Percentiles rank a stretch among this genome's conserved stretches.
Conservation (phyloP, 805 yeast species). For the Pichia thaimueangensis region DNA sequence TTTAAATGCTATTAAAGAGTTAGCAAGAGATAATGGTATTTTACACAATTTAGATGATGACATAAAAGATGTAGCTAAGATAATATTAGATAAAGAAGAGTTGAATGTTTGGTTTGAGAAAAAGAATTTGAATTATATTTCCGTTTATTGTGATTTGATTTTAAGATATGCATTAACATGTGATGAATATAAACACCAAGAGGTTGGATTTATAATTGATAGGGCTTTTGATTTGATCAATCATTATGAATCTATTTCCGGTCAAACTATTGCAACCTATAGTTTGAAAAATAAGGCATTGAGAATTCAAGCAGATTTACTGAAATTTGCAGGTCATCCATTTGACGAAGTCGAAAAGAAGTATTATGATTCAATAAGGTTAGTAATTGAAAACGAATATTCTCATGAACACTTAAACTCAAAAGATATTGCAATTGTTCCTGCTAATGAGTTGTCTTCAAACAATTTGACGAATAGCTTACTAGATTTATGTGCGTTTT, state of each 20-base stretch:
- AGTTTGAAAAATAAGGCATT: conserved; percentile 29
- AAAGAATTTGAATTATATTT: conserved; percentile 29
- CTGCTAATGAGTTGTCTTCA: conserved; percentile 19
- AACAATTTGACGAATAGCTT: conserved; percentile 23
- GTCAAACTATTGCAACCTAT: conserved; percentile 23
- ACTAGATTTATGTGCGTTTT: conserved; percentile 26
- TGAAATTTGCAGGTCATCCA: conserved; percentile 17
- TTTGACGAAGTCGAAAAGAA: conserved; percentile 24
- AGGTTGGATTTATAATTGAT: conserved; percentile 23
- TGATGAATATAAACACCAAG: conserved; percentile 20
- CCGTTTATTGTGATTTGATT: conserved; percentile 33
- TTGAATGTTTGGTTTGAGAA: conserved; percentile 24
- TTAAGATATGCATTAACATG: conserved; percentile 34
- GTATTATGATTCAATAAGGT: conserved; percentile 25
- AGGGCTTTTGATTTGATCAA: conserved; percentile 28
- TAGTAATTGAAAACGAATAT: conserved; percentile 24
- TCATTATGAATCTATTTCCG: conserved; percentile 21
- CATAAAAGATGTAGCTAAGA: conserved; percentile 17
- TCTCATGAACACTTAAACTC: conserved; percentile 8
- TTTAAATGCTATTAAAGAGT: conserved; percentile 24
- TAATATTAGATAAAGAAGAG: conserved; percentile 17
- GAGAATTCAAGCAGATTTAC: conserved; percentile 33
- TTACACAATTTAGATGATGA: conserved; percentile 13
- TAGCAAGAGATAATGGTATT: conserved; percentile 28
- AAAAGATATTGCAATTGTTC: conserved; percentile 20